These are phyloP conservation scores for Turritis glabra DNA, from an alignment of 345 rosid species.

Conservation along the genomic window DNA sequence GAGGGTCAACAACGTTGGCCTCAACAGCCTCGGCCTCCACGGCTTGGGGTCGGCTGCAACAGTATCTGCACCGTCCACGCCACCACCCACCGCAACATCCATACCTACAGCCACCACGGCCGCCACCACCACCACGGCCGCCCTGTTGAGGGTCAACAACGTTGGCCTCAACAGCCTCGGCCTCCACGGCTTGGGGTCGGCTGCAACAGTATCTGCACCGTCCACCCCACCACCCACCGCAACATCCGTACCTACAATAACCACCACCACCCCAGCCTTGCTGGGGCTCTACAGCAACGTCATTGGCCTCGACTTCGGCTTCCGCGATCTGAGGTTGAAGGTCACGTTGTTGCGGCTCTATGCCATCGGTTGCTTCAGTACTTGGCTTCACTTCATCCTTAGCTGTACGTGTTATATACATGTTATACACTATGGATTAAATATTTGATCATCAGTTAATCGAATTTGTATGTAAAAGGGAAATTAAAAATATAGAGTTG, in stretches of 20 bases:
- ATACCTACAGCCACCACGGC: neutral
- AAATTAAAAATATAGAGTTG: neutral
- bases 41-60: neutral
- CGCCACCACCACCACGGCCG: neutral
- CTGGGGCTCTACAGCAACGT: constrained; percentile 21
- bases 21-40: constrained; percentile 22
- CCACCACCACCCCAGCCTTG: neutral
- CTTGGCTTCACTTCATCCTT: constrained; percentile 31
- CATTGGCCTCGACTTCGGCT: constrained; percentile 7
- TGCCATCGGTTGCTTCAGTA: constrained; percentile 23
- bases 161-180: constrained; percentile 20
- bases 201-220: constrained; percentile 16
- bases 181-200: neutral
- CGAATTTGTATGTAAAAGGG: neutral
- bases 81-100: constrained; percentile 18
- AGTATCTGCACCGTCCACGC: neutral
- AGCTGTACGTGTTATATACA: constrained; percentile 5
- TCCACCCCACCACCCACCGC: neutral
- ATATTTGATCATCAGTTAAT: neutral
- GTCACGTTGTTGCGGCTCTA: constrained; percentile 30
- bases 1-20: constrained; percentile 26
- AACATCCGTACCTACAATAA: constrained; percentile 31
- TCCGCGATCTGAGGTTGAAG: neutral
- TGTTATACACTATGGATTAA: neutral
- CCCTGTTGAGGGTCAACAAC: constrained; percentile 26